Evolutionary conservation across 2,329 filamentous ascomycete species (phyloP), one percentile per base, ranked within the genome.

Genomic region (Orbilia ellipsospora): DNA sequence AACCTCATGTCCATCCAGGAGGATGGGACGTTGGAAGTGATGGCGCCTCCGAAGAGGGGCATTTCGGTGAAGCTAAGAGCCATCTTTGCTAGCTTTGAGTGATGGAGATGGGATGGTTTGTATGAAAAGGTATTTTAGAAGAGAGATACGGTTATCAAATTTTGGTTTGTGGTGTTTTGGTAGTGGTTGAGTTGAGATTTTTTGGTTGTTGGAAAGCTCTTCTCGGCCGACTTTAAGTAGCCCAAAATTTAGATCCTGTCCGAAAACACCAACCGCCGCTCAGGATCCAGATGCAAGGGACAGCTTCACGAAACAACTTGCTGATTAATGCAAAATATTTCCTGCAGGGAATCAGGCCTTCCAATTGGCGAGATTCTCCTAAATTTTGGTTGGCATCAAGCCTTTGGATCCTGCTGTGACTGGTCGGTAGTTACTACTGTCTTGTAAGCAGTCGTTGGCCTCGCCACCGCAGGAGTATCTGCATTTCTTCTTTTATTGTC

Each of bases 31-130:
- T 60, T 56, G 23, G 77, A 66, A 23, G 66, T 73, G 45, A 80
- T 77, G 13, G 78, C 77, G 18, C 78, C 78, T 26, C 78, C 78
- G 68, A 79, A 80, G 56, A 80, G 77, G 42, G 64, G 42, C 18
- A 64, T 69, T 28, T 69, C 59, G 15, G 54, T 44, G 59, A 69
- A 75, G 52, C 20, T 63, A 8, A 69, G 13, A 26, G 40, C 20
- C 31, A 36, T 36, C 8, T 36, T 54, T 60, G 52, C 64, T 23
- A 61, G 2, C 50, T 60, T 64, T 72, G 15, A 26, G 45, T 40
- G 15, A 12, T 50, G 31, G 64, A 77, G 23, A 54, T 18, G 7
- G 15, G 20, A 59, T 63, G 50, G 15, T 6, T 15, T 15, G n/a
- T 63, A 16, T 54, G 18, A 13, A 57, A 26, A 23, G 44, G 36